Base-by-base conservation (phyloP, 108 stramenopile genomes). In the Nannochloropsis oceanica region DNA sequence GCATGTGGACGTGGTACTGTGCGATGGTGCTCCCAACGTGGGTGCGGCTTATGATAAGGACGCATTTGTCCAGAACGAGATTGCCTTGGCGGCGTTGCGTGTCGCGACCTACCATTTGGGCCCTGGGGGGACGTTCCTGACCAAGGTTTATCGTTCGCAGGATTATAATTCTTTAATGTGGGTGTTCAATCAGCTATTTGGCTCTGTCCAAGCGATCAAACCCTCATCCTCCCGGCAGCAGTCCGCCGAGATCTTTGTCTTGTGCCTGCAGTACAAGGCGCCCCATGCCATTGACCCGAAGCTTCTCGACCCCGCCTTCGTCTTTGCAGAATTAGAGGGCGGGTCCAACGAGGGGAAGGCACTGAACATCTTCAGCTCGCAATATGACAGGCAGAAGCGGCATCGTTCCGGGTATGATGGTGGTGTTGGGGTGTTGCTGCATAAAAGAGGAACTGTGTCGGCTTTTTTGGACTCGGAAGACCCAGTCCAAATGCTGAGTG, bases 11-110 rank as follows among this genome's bases (percentile, higher is more conserved):
- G 95, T 98, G 24, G 98, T 99, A 0, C 91, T 99, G 79, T 98
- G 97, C 89, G 99, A 99, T 89, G 99, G 99, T 81, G 99, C 99
- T 22, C 99, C 99, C n/a, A 99, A 99, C 89, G 93, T 99, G 25
- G 99, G 99, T 43, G 96, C 97, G 2, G 90, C 91, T 18, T 99
- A 97, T 87, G 94, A 93, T 79, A 94, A 96, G 84, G 99, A 99
- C 90, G 98, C 98, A 79, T 99, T 96, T 89, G 92, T 94, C 87
- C 99, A 99, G 92, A 98, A 96, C 88, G 98, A 99, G 89, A 89
- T 99, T 43, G 93, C 94, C 9, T 89, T 99, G 25, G 94, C 94
- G 83, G 97, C 98, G 5, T 92, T 99, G n/a, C 94, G 94, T 80
- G 97, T 96, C 85, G 98, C 97, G 5, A 92, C 94, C 22, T 95